Evolutionary conservation across 2,329 filamentous ascomycete genomes (phyloP).

Genomic region (Stemphylium beticola): DNA sequence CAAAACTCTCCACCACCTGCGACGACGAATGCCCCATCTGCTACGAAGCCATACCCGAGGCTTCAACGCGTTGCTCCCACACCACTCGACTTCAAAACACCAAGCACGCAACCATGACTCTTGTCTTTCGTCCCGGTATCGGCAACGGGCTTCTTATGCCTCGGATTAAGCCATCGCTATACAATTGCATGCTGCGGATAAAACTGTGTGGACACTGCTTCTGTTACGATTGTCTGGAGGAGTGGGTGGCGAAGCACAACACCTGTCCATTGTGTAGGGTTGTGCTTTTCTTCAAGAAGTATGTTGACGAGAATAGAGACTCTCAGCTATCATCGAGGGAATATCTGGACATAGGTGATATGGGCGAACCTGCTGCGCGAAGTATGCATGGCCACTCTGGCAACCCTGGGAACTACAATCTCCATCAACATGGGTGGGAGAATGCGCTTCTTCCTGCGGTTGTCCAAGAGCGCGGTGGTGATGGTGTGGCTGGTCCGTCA

Average conservation of each 20-base stretch:
- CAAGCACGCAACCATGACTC: neutral
- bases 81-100: neutral
- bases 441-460: neutral
- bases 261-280: slow-evolving; percentile 6
- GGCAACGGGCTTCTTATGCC: neutral
- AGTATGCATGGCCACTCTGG: neutral
- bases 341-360: neutral
- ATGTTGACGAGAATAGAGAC: neutral
- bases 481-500: no score
- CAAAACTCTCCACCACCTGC: neutral
- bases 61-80: neutral
- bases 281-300: neutral
- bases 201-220: slow-evolving; percentile 4
- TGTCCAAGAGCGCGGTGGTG: no score
- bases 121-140: neutral
- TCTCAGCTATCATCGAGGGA: neutral
- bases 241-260: neutral
- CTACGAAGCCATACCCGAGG: neutral
- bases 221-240: slow-evolving; percentile 2
- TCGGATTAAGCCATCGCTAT: neutral
- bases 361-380: neutral
- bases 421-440: neutral
- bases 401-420: neutral
- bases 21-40: neutral
- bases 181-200: neutral